These are phyloP conservation scores for Vaccinium myrtillus DNA, from an alignment of 148 eudicot species.

Conservation along the genomic window DNA sequence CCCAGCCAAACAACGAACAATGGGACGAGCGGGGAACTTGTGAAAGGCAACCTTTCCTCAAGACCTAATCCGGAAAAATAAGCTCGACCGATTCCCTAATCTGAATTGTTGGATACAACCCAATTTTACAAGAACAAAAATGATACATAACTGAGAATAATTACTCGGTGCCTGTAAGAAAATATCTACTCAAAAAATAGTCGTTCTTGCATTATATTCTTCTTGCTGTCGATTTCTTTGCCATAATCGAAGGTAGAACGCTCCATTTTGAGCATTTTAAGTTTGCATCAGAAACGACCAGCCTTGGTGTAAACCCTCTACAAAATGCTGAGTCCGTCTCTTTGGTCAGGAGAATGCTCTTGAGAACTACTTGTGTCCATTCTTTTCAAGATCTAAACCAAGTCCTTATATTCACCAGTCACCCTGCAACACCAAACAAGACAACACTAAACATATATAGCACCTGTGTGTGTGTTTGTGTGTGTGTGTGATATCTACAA, in stretches of 20 bases:
- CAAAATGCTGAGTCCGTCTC: neutral
- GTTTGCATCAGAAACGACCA: neutral
- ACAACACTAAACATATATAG: too few relatives aligned
- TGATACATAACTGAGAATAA: neutral
- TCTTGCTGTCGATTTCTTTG: neutral
- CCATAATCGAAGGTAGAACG: neutral
- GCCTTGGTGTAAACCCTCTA: neutral
- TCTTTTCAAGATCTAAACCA: neutral
- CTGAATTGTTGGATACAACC: neutral
- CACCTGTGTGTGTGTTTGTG: too few relatives aligned
- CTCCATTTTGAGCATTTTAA: neutral
- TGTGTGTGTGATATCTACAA: too few relatives aligned
- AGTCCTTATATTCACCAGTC: slow-evolving; percentile 56
- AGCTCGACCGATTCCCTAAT: neutral
- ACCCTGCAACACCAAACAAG: slow-evolving; percentile 37
- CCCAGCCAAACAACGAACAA: neutral
- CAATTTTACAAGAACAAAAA: neutral
- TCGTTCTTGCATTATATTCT: neutral
- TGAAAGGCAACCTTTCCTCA: neutral
- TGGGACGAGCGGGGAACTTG: neutral
- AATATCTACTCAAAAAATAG: neutral
- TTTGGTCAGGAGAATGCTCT: neutral
- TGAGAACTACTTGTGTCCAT: neutral
- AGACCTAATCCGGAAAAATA: neutral
- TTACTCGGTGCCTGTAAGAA: neutral